Evolutionary conservation across 768 basidiomycete genomes (phyloP), one percentile per base, ranked within the genome.

Genomic region (Candolleomyces aberdarensis): DNA sequence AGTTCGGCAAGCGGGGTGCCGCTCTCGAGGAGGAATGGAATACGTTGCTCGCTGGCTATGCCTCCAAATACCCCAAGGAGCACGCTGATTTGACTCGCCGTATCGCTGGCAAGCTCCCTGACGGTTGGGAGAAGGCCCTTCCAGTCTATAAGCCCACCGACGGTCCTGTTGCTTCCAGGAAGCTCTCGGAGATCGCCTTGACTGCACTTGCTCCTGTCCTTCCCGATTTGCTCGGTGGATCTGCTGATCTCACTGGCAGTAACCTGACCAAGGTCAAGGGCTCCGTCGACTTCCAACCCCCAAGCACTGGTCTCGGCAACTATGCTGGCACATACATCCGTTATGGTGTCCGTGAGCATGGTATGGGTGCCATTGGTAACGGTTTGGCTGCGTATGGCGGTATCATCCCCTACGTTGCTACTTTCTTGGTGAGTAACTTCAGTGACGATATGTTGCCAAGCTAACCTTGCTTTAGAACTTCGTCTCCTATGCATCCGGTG

Each of bases 331-430:
- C 88, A 51, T 97, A 98, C 74, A 86, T 98, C 72, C 91, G 95
- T 58, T 98, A 91, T 78, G 96, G 96, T 84, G 94, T 98, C 60
- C 92, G 96, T 75, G 96, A 98, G 75, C 96, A 98, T 75, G 96
- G 81, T 66, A 98, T 97, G 95, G 92, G 90, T 68, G 96, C 95
- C 58, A 94, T 98, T 68, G 92, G 88, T 65, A 97, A 97, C 73
- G 95, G 95, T 72, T 73, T 96, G 63, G 74, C 80, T 63, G 95
- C 94, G 2, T 98, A 97, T 75, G 95, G 95, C 62, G 92, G 86
- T 67, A 86, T 96, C 69, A 84, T 96, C 63, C 95, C 95, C 48
- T 95, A 93, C 73, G 84, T 89, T 63, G 92, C 89, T 60, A 98
- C 96, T 39, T 97, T 97, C 88, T 74, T 97, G 76, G 89, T 91